Percentiles rank a stretch among this genome's conserved stretches.
Evolutionary conservation across 2,329 filamentous ascomycete species (phyloP).

Genomic region (Chaetomium sp.): DNA sequence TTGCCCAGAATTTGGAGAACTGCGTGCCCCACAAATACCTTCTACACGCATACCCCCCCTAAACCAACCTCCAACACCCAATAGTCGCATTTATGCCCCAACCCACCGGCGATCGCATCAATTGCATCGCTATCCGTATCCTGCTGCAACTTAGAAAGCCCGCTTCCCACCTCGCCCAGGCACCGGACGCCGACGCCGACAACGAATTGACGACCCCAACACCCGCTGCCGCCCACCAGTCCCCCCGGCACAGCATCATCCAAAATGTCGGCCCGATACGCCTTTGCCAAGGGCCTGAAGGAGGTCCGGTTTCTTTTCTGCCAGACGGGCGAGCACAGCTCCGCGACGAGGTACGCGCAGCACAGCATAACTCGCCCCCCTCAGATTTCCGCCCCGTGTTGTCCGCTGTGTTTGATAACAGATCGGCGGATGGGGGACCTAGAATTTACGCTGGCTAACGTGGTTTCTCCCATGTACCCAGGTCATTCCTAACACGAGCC

Average conservation of each 20-base stretch:
- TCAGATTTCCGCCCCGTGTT: no score
- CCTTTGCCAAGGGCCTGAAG: slow-evolving; percentile 80
- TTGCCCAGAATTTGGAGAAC: no score
- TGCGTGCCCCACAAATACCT: no score
- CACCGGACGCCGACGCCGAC: slow-evolving; percentile 13
- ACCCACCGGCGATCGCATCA: no score
- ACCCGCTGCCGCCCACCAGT: slow-evolving; percentile 3
- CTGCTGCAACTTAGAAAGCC: slow-evolving; percentile 6
- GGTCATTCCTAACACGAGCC: slow-evolving; percentile 80
- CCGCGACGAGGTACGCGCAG: slow-evolving; percentile 66
- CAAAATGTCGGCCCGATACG: slow-evolving; percentile 84
- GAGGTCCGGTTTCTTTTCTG: slow-evolving; percentile 97
- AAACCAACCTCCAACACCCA: no score
- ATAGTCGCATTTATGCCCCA: slow-evolving; percentile 2
- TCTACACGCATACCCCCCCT: no score
- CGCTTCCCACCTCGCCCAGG: slow-evolving; percentile 5
- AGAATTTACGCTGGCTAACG: no score
- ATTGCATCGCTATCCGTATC: slow-evolving; percentile 9
- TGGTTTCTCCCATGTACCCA: slow-evolving; percentile 31
- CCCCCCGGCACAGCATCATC: neutral
- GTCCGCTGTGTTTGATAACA: no score
- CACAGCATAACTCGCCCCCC: neutral
- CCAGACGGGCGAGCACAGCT: slow-evolving; percentile 87
- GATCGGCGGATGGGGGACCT: no score
- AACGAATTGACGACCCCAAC: slow-evolving; percentile 21